Evolutionary conservation across 1,284 basidiomycete genomes (phyloP), one percentile per base, ranked within the genome.

Genomic region (Pisolithus thermaeus): DNA sequence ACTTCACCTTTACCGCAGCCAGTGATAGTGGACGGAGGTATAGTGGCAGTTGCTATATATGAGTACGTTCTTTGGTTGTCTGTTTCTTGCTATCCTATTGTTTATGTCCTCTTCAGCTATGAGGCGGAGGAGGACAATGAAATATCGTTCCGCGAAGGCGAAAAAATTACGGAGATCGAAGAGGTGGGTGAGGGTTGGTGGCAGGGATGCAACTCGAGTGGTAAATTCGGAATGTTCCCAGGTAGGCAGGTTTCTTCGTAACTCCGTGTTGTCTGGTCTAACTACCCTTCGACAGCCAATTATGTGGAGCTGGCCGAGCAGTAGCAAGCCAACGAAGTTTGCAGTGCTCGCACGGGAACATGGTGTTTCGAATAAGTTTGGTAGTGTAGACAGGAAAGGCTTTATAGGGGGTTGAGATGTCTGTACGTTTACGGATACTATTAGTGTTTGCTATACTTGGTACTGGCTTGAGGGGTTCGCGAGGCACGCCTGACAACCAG

Each of bases 91-190:
- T 51, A 38, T 44, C 12, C 35, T 20, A 41, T 38, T n/a, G 45
- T 32, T 52, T 46, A 40, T 39, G n/a, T 27, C n/a, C 7, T 4
- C 39, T 44, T 20, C 22, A 91, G 87, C 58, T 94, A 95, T 61
- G 87, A 90, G 12, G 89, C 90, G 0, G 81, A 80, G 0, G 92
- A 96, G 64, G 91, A 92, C 58, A 95, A 95, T 63, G 93, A 97
- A 65, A 70, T 96, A 22, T 79, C 84, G 1, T 93, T 97, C 77
- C 73, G 69, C 27, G 91, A 92, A 65, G 91, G 90, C 20, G 91
- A 93, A 36, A 69, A 72, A 47, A 89, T 96, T 63, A 76, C 73
- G 9, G 74, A 86, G 39, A 87, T 92, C 45, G 84, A 88, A 64
- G 79, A 81, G 44, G 78, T 77, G 22, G 84, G 75, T 52, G 89